These are phyloP conservation scores for Radiomyces spectabilis DNA, from an alignment of 192 early-diverging fungal genomes.

Conservation along the genomic window DNA sequence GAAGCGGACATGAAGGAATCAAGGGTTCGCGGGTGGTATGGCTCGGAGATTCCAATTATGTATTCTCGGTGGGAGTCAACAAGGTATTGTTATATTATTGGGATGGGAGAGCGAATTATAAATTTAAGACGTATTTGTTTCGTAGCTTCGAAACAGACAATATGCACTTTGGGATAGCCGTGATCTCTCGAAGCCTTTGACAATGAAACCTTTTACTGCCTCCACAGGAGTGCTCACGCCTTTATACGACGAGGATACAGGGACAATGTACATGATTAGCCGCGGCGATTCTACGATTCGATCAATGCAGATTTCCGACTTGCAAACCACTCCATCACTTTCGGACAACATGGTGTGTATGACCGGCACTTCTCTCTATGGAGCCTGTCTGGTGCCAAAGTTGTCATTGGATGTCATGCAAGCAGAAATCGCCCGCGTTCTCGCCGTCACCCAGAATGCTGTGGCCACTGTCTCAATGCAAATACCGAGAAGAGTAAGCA, in stretches of 20 bases:
- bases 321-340: slow-evolving; percentile 29
- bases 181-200: slow-evolving; percentile 49
- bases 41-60: slow-evolving; percentile 55
- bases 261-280: slow-evolving; percentile 63
- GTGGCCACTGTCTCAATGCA: slow-evolving; percentile 64
- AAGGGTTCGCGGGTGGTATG: slow-evolving; percentile 62
- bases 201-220: slow-evolving; percentile 51
- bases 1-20: slow-evolving; percentile 48
- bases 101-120: not conserved
- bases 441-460: slow-evolving; percentile 46
- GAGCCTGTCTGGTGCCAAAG: slow-evolving; percentile 69
- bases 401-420: slow-evolving; percentile 59
- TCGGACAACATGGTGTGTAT: slow-evolving; percentile 38
- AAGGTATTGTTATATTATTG: slow-evolving; percentile 18
- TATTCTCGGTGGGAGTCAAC: slow-evolving; percentile 70
- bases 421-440: slow-evolving; percentile 59
- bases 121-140: not conserved
- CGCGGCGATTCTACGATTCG: slow-evolving; percentile 61
- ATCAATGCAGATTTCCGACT: slow-evolving; percentile 52
- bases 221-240: slow-evolving; percentile 66
- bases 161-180: slow-evolving; percentile 72
- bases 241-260: slow-evolving; percentile 77
- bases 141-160: slow-evolving; percentile 52
- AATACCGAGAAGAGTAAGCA: slow-evolving; percentile 55
- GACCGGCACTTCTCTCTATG: slow-evolving; percentile 34